These are phyloP conservation scores for Scopulariopsis brevicaulis DNA, from an alignment of 2,329 filamentous ascomycete species.

Conservation along the genomic window DNA sequence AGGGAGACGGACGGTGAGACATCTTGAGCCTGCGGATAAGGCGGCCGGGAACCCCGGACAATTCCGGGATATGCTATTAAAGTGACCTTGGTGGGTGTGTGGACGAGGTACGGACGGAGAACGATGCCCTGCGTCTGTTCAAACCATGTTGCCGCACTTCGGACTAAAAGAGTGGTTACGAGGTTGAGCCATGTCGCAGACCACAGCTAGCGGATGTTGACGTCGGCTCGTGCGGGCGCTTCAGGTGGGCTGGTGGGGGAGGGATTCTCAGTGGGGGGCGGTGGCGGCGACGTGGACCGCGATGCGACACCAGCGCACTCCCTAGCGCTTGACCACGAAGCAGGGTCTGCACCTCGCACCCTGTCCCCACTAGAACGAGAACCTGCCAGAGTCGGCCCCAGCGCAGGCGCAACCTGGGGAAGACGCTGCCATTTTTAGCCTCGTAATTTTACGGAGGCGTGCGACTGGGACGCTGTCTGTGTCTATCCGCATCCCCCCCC, in stretches of 20 bases:
- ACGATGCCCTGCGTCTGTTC: neutral
- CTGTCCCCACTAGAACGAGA: neutral
- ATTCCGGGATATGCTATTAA: neutral
- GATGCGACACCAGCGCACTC: neutral
- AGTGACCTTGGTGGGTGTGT: too few species aligned
- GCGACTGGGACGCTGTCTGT: neutral
- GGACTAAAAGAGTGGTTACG: neutral
- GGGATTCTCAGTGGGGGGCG: neutral
- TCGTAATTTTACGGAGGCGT: neutral
- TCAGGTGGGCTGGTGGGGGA: neutral
- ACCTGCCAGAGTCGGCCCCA: neutral
- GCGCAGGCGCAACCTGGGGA: neutral
- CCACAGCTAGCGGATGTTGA: too few species aligned
- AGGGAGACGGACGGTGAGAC: neutral
- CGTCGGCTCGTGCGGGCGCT: too few species aligned
- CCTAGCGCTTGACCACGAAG: neutral
- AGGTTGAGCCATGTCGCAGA: neutral
- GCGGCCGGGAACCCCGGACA: neutral
- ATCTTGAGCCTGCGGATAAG: neutral
- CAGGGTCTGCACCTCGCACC: neutral
- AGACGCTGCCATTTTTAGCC: neutral
- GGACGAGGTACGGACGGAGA: too few species aligned
- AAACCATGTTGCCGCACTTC: neutral
- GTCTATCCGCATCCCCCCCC: neutral
- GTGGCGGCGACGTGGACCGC: neutral